These are phyloP conservation scores for Penicillium riverlandense DNA, from an alignment of 495 filamentous ascomycete species.

Conservation along the genomic window DNA sequence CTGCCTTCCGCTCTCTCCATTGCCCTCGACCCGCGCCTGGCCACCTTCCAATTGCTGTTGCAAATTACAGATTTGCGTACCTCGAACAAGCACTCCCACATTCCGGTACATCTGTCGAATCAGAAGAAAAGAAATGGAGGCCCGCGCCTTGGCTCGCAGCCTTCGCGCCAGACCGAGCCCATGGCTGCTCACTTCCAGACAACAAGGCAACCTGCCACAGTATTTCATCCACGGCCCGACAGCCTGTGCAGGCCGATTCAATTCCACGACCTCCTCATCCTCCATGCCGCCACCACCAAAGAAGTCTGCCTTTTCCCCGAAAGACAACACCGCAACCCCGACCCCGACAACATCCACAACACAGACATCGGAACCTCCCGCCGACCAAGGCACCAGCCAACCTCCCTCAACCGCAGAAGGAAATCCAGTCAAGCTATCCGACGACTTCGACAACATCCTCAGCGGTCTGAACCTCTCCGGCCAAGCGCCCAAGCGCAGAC, in stretches of 20 bases:
- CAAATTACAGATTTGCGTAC: too few relatives aligned
- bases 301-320: not conserved
- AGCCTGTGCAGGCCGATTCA: slow-evolving; percentile 15
- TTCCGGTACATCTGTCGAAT: not conserved
- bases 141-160: slow-evolving; percentile 25
- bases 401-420: not conserved
- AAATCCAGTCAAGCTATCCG: slow-evolving; percentile 3
- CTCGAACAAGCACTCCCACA: not conserved
- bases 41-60: too few relatives aligned
- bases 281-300: slow-evolving; percentile 3
- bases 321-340: not conserved
- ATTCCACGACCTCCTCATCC: slow-evolving; percentile 9
- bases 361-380: not conserved
- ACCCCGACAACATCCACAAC: slow-evolving; percentile 3
- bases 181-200: slow-evolving; percentile 14
- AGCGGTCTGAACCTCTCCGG: slow-evolving; percentile 30
- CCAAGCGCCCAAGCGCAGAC: slow-evolving; percentile 4
- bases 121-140: slow-evolving; percentile 23
- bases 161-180: slow-evolving; percentile 29
- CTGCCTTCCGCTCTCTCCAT: too few relatives aligned
- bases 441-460: slow-evolving; percentile 34
- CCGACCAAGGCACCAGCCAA: slow-evolving; percentile 3
- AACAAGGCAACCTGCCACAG: slow-evolving; percentile 11
- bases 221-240: slow-evolving; percentile 1
- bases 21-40: too few relatives aligned